Conservation (phyloP, 192 early-diverging fungal species). For the Helicostylum pulchrum region DNA sequence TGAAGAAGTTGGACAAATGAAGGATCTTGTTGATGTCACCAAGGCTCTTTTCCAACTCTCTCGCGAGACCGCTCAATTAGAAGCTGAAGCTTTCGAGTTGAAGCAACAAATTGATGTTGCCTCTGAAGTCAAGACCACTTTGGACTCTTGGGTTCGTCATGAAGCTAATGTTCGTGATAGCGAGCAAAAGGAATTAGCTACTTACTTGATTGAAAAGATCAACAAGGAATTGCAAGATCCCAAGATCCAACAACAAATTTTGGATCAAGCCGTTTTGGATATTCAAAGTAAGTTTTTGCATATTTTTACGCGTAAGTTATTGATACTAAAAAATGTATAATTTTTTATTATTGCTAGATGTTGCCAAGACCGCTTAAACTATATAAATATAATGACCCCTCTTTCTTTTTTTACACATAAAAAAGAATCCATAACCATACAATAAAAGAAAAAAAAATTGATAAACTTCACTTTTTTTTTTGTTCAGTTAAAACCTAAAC, state of each 20-base stretch:
- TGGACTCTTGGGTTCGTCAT: conserved; percentile 98
- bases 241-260: conserved; percentile 60
- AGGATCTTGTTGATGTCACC: conserved; percentile 91
- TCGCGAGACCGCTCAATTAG: conserved; percentile 90
- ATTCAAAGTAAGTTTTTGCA: conserved; percentile 43
- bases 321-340: background rate
- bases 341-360: background rate
- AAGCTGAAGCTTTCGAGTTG: conserved; percentile 91
- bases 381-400: too few relatives aligned
- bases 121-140: conserved; percentile 78
- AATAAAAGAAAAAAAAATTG: conserved; percentile 6
- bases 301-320: background rate
- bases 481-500: conserved; percentile 45
- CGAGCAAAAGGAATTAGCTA: conserved; percentile 86
- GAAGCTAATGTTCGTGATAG: conserved; percentile 89
- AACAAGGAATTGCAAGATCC: conserved; percentile 65
- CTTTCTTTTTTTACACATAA: background rate
- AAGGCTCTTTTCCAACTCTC: conserved; percentile 92
- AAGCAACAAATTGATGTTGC: conserved; percentile 87
- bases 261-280: conserved; percentile 57
- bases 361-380: conserved; percentile 18
- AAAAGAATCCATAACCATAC: background rate
- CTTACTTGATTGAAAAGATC: conserved; percentile 80
- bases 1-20: conserved; percentile 86
- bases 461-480: background rate